Evolutionary conservation across 345 rosid species (phyloP), one percentile per base, ranked within the genome.

Genomic region (Excoecaria cochinchinensis): DNA sequence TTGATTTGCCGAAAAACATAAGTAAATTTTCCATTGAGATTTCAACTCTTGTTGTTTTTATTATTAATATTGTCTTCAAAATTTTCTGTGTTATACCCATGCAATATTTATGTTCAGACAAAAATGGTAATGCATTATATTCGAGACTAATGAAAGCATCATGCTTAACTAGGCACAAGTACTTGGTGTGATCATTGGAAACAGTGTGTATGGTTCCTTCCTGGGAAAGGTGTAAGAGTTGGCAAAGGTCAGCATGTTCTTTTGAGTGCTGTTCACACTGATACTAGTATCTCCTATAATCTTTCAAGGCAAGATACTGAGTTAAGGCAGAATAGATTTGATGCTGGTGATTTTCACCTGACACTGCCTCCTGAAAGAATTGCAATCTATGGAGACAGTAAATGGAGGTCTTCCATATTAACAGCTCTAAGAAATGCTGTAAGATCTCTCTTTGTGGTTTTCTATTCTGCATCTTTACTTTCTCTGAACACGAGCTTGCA

Each of bases 161-260:
- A 77, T 85, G 78, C 73, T 84, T 71, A 24, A 21, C 50, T 82
- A 95, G 99, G 90, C 82, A 69, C 67, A 38, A 47, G 85, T 70
- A 78, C 87, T 77, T 95, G 99, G 99, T 89, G 98, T 80, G 98
- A 95, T 86, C 98, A 95, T 66, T 95, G 99, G 99, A 95, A 93
- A 74, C 99, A 93, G 80, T 95, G 97, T 83, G 93, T 91, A 62
- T 93, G 99, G 99, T 85, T 93, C 80, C 56, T 82, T 83, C 92
- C 83, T 61, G 91, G 89, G 68, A 64, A 82, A 65, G 92, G 93
- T 58, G 70, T 87, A 56, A 77, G 85, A 8, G 56, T 91, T 68
- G 83, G 90, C 74, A 74, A 76, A 78, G 93, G 86, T 22, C 87
- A 87, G 81, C 90, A 87, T 67, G 77, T 88, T 78, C 76, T 74